A percentile compares a stretch with the other conserved stretches of the same genome.
phyloP scores from a whole-genome alignment of 2,329 filamentous ascomycete species.

The Raffaelea deltoideospora region DNA sequence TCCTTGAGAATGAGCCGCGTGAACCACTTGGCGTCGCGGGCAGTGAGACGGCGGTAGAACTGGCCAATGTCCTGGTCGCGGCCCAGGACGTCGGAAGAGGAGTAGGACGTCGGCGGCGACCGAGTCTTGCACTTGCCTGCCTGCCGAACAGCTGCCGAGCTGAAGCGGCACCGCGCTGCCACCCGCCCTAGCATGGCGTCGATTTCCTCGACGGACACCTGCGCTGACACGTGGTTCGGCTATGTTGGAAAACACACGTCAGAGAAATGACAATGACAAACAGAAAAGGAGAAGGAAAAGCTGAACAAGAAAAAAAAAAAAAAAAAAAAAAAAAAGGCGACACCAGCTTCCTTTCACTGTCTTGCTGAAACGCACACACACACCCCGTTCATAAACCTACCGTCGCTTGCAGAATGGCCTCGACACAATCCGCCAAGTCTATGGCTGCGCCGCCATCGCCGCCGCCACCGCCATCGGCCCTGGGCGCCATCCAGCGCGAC shows the following conservation, averaged over 20 bases:
- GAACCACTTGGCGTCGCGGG: constrained; percentile 74
- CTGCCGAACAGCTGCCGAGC: constrained; percentile 43
- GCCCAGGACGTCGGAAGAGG: too few relatives aligned
- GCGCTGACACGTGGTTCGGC: constrained; percentile 26
- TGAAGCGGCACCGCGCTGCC: constrained; percentile 56
- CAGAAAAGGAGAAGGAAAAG: too few relatives aligned
- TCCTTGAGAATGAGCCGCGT: constrained; percentile 67
- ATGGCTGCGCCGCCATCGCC: constrained; percentile 48
- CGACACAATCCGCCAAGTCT: constrained; percentile 60
- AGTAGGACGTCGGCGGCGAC: too few relatives aligned
- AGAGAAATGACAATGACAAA: too few relatives aligned
- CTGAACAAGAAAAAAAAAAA: too few relatives aligned
- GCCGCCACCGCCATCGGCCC: constrained; percentile 46
- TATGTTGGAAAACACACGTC: too few relatives aligned
- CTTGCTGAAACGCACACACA: too few relatives aligned
- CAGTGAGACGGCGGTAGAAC: constrained; percentile 44
- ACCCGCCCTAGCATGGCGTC: constrained; percentile 50
- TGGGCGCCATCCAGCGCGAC: constrained; percentile 42
- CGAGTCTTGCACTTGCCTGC: constrained; percentile 2
- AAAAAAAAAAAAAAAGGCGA: too few relatives aligned
- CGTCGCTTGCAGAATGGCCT: constrained; percentile 45
- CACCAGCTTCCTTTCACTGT: too few relatives aligned
- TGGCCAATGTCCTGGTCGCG: constrained; percentile 30
- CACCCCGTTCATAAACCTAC: constrained; percentile 26
- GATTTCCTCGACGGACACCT: constrained; percentile 56